Evolutionary conservation across 2,329 filamentous ascomycete species (phyloP).

Genomic region (Thielaviopsis punctulata): DNA sequence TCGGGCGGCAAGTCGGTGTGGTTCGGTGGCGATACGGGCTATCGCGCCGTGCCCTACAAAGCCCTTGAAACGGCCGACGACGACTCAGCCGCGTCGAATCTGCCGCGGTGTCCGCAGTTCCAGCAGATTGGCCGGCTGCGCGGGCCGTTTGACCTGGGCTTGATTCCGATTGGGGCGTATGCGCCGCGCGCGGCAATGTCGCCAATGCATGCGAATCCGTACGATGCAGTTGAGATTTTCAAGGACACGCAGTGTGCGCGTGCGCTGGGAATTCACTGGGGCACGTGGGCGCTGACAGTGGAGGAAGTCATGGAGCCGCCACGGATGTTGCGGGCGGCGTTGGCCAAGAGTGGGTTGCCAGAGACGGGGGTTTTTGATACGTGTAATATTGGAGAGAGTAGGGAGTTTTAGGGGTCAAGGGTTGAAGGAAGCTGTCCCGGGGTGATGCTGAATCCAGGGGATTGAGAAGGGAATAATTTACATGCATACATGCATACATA

Average conservation of each 20-base stretch:
- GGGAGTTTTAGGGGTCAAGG: slow-evolving; percentile 42
- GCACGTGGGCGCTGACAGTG: slow-evolving; percentile 69
- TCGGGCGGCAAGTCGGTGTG: slow-evolving; percentile 64
- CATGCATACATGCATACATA: not conserved
- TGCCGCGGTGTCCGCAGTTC: slow-evolving; percentile 70
- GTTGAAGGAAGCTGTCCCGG: not conserved
- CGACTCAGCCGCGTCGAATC: slow-evolving; percentile 47
- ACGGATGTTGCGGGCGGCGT: slow-evolving; percentile 49
- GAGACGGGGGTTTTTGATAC: slow-evolving; percentile 65
- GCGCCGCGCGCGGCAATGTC: slow-evolving; percentile 56
- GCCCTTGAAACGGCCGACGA: slow-evolving; percentile 48
- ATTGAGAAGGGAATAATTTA: too few species aligned
- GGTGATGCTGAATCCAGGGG: not conserved
- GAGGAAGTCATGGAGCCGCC: slow-evolving; percentile 81
- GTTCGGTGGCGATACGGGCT: slow-evolving; percentile 85
- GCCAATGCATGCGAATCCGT: slow-evolving; percentile 70
- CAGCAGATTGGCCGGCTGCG: slow-evolving; percentile 61
- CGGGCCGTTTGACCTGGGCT: slow-evolving; percentile 76
- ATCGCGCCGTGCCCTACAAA: slow-evolving; percentile 55
- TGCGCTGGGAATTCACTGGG: slow-evolving; percentile 86
- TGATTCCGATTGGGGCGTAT: slow-evolving; percentile 91
- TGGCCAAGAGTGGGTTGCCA: slow-evolving; percentile 46
- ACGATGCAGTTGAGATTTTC: slow-evolving; percentile 81
- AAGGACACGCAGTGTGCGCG: slow-evolving; percentile 58
- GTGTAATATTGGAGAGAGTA: slow-evolving; percentile 70